These are phyloP conservation scores for Calonectria pseudoturangicola DNA, from an alignment of 2,329 filamentous ascomycete genomes.

Conservation along the genomic window DNA sequence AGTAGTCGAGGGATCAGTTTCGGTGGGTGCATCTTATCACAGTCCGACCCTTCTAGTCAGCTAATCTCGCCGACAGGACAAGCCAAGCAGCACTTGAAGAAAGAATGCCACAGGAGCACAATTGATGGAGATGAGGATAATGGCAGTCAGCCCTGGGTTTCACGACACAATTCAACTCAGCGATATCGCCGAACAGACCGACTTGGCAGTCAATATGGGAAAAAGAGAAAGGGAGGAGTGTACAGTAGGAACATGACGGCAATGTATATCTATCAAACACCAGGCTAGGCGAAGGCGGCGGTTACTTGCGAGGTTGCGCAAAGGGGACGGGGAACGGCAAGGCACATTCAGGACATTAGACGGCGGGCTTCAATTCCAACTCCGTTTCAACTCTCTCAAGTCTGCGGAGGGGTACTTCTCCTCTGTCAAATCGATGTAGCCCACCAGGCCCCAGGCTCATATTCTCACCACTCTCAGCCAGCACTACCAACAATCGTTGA, in stretches of 20 bases:
- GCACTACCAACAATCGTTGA: not conserved
- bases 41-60: not conserved
- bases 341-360: conserved; percentile 46
- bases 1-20: conserved; percentile 92
- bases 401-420: not conserved
- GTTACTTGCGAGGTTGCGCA: conserved; percentile 36
- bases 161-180: conserved; percentile 44
- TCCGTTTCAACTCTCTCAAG: conserved; percentile 32
- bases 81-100: conserved; percentile 79
- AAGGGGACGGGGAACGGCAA: conserved; percentile 30
- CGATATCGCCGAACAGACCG: conserved; percentile 31
- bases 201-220: conserved; percentile 31
- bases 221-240: conserved; percentile 44
- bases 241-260: conserved; percentile 53
- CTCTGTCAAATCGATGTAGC: not conserved
- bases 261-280: conserved; percentile 57
- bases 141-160: conserved; percentile 10
- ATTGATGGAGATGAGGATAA: conserved; percentile 69
- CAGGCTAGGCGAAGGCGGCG: conserved; percentile 42
- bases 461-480: not conserved
- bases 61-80: conserved; percentile 71
- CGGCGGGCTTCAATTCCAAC: conserved; percentile 49
- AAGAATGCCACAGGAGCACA: conserved; percentile 82
- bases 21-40: conserved; percentile 67
- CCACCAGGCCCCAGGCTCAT: not conserved